These are phyloP conservation scores for Ganoderma multipileum DNA, from an alignment of 1,284 basidiomycete species.

Conservation along the genomic window DNA sequence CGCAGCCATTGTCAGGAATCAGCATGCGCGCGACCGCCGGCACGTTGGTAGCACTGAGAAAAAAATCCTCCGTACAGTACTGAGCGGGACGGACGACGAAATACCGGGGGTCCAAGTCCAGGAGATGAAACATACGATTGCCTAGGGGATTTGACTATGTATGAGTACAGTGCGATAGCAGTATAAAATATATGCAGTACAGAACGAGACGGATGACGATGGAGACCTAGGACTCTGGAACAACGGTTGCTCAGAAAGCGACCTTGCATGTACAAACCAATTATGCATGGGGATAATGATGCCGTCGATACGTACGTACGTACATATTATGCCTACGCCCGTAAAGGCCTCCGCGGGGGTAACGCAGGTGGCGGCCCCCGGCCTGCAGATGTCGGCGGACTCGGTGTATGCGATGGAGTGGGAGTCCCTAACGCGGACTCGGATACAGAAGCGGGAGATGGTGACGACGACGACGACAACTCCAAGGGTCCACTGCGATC, in stretches of 20 bases:
- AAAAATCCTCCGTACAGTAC: not conserved
- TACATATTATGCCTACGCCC: conserved; percentile 23
- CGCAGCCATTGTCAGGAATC: not conserved
- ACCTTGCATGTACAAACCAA: not conserved
- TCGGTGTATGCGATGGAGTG: conserved; percentile 20
- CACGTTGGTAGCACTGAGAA: not conserved
- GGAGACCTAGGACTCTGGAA: not conserved
- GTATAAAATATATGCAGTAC: conserved; percentile 29
- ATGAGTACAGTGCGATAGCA: conserved; percentile 24
- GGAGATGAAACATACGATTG: conserved; percentile 12
- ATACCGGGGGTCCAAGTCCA: not conserved
- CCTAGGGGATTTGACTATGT: conserved; percentile 14
- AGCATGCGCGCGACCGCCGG: not conserved
- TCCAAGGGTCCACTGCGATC: conserved; percentile 1
- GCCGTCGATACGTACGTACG: not conserved
- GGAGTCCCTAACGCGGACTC: conserved; percentile 19
- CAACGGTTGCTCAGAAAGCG: not conserved
- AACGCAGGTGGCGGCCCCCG: conserved; percentile 34
- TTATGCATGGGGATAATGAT: not conserved
- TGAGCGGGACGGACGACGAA: not conserved
- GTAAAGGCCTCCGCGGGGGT: conserved; percentile 31
- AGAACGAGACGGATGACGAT: conserved; percentile 9
- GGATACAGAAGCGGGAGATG: conserved; percentile 1
- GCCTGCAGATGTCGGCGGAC: conserved; percentile 17
- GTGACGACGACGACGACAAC: conserved; percentile 7